Base-by-base conservation (phyloP, 768 basidiomycete genomes). In the Lactarius deliciosus region DNA sequence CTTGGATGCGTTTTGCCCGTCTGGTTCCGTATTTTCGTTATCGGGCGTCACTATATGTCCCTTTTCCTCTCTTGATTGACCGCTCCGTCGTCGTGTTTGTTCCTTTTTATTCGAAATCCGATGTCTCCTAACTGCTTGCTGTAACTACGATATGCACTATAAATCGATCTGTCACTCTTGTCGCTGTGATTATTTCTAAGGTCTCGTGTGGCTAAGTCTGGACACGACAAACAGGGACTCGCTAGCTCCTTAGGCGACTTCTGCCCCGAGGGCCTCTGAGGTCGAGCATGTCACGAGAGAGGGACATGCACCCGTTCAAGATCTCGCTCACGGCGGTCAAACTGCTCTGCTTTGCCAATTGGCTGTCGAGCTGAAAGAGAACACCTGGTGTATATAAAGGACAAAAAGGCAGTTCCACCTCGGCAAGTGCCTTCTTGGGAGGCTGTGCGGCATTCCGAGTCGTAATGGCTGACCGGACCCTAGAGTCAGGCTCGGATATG, bases 291-390 rank as follows among this genome's bases (percentile, higher is more conserved):
- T 38, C 30, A 30, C 61, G 36, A 41, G 25, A n/a, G 10, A 50
- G 9, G 32, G 69, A 95, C 94, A 96, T 86, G 83, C 94, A 97
- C n/a, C 94, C 95, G 76, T 96, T 97, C 69, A 95, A 76, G 61
- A 98, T 97, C 76, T 98, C 95, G 72, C 88, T 92, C 64, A 97
- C 94, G 0, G 91, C 94, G 18, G 92, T 79, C 53, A 98, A 78
- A 59, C 86, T 89, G 1, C 90, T 92, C 73, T 95, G 89, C 65
- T 87, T 83, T 18, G 94, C 94, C 18, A 98, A 85, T 70, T 96
- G 87, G 71, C 93, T 95, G 74, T 98, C 95, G 57, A 98, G 5
- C 30, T 30, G 30, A 34, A 9, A 34, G 34, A 34, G 8, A 34
- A 34, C 9, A 9, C 9, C 34, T 34, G 34, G 34, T 34, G 34